Percentiles rank a stretch among this genome's conserved stretches.
Evolutionary conservation across 148 eudicot species (phyloP).

Genomic region (Fagopyrum esculentum): DNA sequence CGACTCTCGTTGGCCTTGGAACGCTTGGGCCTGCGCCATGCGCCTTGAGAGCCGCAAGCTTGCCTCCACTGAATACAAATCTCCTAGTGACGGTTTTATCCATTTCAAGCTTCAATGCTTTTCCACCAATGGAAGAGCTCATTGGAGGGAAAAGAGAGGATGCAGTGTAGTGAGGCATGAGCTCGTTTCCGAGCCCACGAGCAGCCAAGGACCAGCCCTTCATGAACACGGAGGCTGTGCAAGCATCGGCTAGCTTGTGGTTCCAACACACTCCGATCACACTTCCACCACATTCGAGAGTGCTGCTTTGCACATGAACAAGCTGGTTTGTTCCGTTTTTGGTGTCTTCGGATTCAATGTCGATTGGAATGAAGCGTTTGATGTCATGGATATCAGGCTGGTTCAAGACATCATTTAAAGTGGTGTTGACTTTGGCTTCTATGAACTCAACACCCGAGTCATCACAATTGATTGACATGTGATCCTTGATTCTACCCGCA

Average conservation of each 20-base stretch:
- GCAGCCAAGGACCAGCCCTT: constrained; percentile 1
- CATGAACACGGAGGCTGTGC: constrained; percentile 7
- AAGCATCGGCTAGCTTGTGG: constrained; percentile 9
- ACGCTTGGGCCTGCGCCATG: not conserved
- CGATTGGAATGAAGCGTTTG: constrained; percentile 1
- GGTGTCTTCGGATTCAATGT: not conserved
- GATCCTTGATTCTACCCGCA: constrained; percentile 24
- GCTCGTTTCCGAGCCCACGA: not conserved
- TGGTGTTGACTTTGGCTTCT: constrained; percentile 19
- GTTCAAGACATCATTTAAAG: not conserved
- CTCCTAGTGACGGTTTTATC: not conserved
- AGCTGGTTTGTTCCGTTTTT: not conserved
- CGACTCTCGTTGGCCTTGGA: constrained; percentile 30
- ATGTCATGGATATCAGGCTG: not conserved
- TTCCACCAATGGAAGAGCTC: not conserved
- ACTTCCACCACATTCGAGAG: constrained; percentile 1
- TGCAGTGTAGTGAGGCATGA: not conserved
- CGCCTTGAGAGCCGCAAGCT: constrained; percentile 3
- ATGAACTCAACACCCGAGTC: constrained; percentile 23
- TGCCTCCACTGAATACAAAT: not conserved
- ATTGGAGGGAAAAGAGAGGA: not conserved
- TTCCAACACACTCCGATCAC: constrained; percentile 11
- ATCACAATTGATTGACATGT: constrained; percentile 21
- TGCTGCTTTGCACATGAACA: constrained; percentile 1
- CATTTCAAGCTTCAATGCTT: constrained; percentile 2